These are phyloP conservation scores for Neophaeococcomyces mojaviensis DNA, from an alignment of 2,329 filamentous ascomycete species.

Conservation along the genomic window DNA sequence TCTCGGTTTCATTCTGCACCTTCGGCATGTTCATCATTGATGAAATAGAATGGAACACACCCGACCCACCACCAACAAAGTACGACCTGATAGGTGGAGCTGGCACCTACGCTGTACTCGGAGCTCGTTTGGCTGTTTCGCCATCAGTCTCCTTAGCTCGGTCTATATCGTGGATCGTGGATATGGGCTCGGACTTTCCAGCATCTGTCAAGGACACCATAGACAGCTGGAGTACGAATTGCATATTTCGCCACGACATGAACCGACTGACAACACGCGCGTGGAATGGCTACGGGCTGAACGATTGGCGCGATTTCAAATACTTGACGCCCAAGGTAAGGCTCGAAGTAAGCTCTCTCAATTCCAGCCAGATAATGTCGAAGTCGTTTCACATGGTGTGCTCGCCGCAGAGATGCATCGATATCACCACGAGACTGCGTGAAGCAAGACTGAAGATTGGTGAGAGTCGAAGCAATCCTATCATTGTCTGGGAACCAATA, in stretches of 20 bases:
- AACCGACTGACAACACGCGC: slow-evolving; percentile 73
- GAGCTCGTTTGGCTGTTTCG: slow-evolving; percentile 80
- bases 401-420: slow-evolving; percentile 66
- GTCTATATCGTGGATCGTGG: slow-evolving; percentile 81
- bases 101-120: slow-evolving; percentile 77
- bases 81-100: slow-evolving; percentile 79
- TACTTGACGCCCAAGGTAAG: slow-evolving; percentile 83
- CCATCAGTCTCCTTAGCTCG: slow-evolving; percentile 47
- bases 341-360: slow-evolving; percentile 65
- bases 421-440: slow-evolving; percentile 65
- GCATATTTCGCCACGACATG: slow-evolving; percentile 58
- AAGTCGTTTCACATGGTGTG: slow-evolving; percentile 85
- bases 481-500: slow-evolving; percentile 93
- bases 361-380: slow-evolving; percentile 57
- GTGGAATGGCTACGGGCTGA: slow-evolving; percentile 80
- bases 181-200: slow-evolving; percentile 84
- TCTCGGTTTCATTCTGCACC: slow-evolving; percentile 55
- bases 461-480: slow-evolving; percentile 46
- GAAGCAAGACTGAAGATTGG: slow-evolving; percentile 38
- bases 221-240: slow-evolving; percentile 67
- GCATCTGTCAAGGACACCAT: slow-evolving; percentile 55
- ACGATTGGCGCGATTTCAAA: slow-evolving; percentile 66
- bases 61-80: slow-evolving; percentile 59
- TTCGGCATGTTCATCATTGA: slow-evolving; percentile 72
- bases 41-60: slow-evolving; percentile 78